Evolutionary conservation across 169 alveolate genomes (phyloP).

Genomic region (Cryptosporidium baileyi): DNA sequence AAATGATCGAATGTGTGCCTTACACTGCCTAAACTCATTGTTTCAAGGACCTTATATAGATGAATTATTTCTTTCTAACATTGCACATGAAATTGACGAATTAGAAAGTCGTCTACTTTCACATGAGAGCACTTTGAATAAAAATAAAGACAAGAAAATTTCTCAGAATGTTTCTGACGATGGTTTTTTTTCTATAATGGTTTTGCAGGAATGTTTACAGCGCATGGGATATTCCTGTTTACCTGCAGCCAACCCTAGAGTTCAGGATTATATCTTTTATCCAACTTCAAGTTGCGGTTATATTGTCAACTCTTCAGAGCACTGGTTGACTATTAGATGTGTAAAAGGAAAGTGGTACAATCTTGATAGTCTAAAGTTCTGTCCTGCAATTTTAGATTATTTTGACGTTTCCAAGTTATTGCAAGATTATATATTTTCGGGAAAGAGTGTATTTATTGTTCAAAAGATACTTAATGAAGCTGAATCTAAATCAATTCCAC

Average conservation of each 20-base stretch:
- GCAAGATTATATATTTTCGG: constrained; percentile 27
- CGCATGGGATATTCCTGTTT: constrained; percentile 77
- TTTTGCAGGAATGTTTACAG: constrained; percentile 77
- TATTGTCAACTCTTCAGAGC: constrained; percentile 80
- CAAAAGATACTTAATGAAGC: constrained; percentile 29
- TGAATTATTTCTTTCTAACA: constrained; percentile 75
- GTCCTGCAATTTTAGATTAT: constrained; percentile 74
- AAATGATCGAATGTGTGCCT: constrained; percentile 87
- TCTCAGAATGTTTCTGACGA: constrained; percentile 78
- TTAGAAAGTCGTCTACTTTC: constrained; percentile 68
- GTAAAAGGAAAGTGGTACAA: constrained; percentile 80
- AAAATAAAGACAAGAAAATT: constrained; percentile 67
- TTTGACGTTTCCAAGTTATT: constrained; percentile 21
- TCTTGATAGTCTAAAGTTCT: constrained; percentile 78
- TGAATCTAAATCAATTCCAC: neutral
- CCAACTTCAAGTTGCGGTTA: constrained; percentile 79
- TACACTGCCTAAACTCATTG: constrained; percentile 85
- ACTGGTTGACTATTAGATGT: constrained; percentile 82
- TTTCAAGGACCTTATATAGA: constrained; percentile 85
- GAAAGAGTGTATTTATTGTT: constrained; percentile 61
- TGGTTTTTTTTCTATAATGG: constrained; percentile 79
- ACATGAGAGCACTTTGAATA: constrained; percentile 8
- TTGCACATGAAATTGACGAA: constrained; percentile 79
- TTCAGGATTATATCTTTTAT: constrained; percentile 36
- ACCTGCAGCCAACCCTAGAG: constrained; percentile 72